These are phyloP conservation scores for Rhizodiscina lignyota DNA, from an alignment of 495 filamentous ascomycete species.

Conservation along the genomic window DNA sequence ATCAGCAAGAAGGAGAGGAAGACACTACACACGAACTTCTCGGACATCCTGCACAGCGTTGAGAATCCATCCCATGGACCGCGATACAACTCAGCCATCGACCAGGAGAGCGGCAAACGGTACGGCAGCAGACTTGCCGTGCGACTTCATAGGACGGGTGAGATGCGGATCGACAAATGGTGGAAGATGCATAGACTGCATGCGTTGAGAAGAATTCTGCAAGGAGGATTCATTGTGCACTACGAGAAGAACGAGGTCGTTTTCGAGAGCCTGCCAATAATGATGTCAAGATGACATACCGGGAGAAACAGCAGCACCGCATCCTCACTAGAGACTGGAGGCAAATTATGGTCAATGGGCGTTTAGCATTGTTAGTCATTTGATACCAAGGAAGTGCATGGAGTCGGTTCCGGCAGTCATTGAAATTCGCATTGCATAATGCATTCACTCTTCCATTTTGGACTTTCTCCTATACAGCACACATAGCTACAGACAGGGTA, in stretches of 20 bases:
- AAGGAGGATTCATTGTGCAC: conserved; percentile 66
- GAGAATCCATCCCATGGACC: conserved; percentile 62
- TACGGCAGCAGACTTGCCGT: conserved; percentile 69
- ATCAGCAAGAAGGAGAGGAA: conserved; percentile 69
- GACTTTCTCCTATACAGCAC: too few species aligned
- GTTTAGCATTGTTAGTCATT: too few species aligned
- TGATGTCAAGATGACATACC: conserved; percentile 6
- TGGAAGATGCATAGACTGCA: conserved; percentile 71
- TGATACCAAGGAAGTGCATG: too few species aligned
- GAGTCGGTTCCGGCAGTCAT: too few species aligned
- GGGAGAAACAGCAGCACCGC: too few species aligned
- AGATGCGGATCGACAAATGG: conserved; percentile 77
- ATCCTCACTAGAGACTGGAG: too few species aligned
- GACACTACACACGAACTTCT: conserved; percentile 58
- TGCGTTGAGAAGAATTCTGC: conserved; percentile 57
- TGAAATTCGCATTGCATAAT: too few species aligned
- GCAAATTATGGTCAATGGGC: too few species aligned
- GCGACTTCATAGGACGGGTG: conserved; percentile 50
- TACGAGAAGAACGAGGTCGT: conserved; percentile 70
- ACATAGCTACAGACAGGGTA: too few species aligned
- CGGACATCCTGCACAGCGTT: conserved; percentile 70
- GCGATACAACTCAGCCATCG: conserved; percentile 51
- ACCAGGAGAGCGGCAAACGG: conserved; percentile 51
- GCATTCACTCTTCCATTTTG: too few species aligned
- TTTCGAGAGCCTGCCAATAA: conserved; percentile 48